Evolutionary conservation across 192 early-diverging fungal species (phyloP).

Genomic region (Coemansia sp.): DNA sequence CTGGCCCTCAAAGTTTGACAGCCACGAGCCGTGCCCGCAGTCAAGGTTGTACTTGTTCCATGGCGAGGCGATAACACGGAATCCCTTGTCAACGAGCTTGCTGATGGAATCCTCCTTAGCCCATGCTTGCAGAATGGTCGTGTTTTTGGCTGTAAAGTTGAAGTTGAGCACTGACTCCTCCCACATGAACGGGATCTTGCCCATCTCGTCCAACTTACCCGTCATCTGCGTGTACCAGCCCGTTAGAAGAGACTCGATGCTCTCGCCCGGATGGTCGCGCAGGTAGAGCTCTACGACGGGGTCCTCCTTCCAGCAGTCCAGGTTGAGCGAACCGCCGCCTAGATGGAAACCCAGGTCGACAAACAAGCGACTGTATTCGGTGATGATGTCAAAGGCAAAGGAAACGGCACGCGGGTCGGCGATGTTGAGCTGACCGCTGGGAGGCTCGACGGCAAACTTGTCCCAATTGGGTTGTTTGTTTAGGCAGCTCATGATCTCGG

Average conservation of each 20-base stretch:
- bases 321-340: constrained; percentile 71
- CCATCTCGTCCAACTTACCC: constrained; percentile 57
- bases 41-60: constrained; percentile 71
- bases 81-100: constrained; percentile 61
- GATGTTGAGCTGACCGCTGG: constrained; percentile 82
- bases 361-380: constrained; percentile 70
- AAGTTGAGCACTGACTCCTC: constrained; percentile 68
- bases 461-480: constrained; percentile 66
- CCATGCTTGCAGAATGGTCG: constrained; percentile 69
- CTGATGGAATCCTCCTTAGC: constrained; percentile 60
- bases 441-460: constrained; percentile 68
- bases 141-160: constrained; percentile 62
- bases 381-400: constrained; percentile 66
- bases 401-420: constrained; percentile 65
- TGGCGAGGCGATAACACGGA: constrained; percentile 63
- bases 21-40: constrained; percentile 76
- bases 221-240: constrained; percentile 41
- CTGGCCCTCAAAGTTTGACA: constrained; percentile 63
- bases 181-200: constrained; percentile 73
- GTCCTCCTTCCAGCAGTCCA: constrained; percentile 69
- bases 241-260: constrained; percentile 36
- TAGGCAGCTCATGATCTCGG: constrained; percentile 64
- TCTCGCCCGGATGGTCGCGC: constrained; percentile 52
- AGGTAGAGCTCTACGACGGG: constrained; percentile 47
- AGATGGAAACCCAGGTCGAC: constrained; percentile 72